Percentiles rank a stretch among this genome's conserved stretches.
Conservation (phyloP, 176 grass and related monocot genomes). For the Aegilops umbellulata region DNA sequence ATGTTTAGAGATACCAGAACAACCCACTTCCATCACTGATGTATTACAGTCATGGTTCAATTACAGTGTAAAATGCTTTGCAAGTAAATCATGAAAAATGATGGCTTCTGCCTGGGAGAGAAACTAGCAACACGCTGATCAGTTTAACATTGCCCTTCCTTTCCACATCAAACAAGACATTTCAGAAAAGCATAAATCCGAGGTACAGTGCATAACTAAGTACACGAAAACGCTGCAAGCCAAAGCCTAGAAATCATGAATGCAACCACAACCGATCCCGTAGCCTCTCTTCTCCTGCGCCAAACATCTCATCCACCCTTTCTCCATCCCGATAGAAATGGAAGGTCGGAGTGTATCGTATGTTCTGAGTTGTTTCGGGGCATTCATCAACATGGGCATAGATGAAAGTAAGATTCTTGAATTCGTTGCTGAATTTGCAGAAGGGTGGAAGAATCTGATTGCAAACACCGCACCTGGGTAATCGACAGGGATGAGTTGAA, state of each 20-base stretch:
- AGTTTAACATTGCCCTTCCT: background rate
- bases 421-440: conserved; percentile 71
- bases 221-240: background rate
- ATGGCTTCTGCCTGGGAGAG: background rate
- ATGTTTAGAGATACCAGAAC: background rate
- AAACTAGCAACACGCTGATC: background rate
- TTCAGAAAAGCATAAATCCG: background rate
- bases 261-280: conserved; percentile 91
- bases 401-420: conserved; percentile 76
- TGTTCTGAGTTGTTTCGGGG: conserved; percentile 71
- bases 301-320: conserved; percentile 88
- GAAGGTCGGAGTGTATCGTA: conserved; percentile 90
- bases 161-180: background rate
- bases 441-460: conserved; percentile 73
- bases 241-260: conserved; percentile 39
- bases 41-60: background rate
- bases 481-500: background rate
- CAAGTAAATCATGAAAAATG: background rate
- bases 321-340: conserved; percentile 84
- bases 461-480: conserved; percentile 68
- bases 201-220: background rate
- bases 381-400: conserved; percentile 93
- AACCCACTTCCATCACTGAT: background rate
- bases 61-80: background rate
- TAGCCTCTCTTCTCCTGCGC: conserved; percentile 74